Evolutionary conservation across 495 filamentous ascomycete genomes (phyloP).

Genomic region (Pyrenopolyporus hunteri): DNA sequence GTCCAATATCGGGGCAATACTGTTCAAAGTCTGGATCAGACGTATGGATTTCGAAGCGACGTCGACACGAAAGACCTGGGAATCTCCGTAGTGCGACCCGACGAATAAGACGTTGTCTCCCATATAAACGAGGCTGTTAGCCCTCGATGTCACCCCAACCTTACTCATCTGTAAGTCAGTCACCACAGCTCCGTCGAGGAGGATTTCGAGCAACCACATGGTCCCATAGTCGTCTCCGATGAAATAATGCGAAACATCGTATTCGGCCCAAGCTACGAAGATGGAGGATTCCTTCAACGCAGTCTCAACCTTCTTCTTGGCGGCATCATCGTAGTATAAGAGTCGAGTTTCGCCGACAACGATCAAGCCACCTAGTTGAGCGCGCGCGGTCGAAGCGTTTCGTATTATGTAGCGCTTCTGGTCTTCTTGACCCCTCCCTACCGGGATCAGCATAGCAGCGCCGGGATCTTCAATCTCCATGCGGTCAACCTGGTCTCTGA

Average conservation of each 20-base stretch:
- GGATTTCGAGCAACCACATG: slow-evolving; percentile 78
- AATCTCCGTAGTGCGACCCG: slow-evolving; percentile 91
- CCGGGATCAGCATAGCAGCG: slow-evolving; percentile 82
- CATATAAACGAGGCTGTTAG: slow-evolving; percentile 79
- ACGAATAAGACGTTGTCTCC: slow-evolving; percentile 78
- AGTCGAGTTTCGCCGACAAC: slow-evolving; percentile 86
- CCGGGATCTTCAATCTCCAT: slow-evolving; percentile 71
- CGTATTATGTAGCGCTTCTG: slow-evolving; percentile 59
- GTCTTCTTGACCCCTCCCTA: slow-evolving; percentile 61
- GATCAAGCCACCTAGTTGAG: slow-evolving; percentile 70
- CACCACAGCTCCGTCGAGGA: slow-evolving; percentile 64
- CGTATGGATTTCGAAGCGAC: slow-evolving; percentile 52
- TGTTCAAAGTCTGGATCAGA: slow-evolving; percentile 77
- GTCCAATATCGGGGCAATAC: slow-evolving; percentile 90
- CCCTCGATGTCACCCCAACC: slow-evolving; percentile 75
- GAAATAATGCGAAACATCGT: slow-evolving; percentile 80
- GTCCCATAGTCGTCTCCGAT: slow-evolving; percentile 89
- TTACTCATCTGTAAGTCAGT: slow-evolving; percentile 59
- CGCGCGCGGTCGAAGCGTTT: slow-evolving; percentile 53
- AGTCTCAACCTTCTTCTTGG: slow-evolving; percentile 63
- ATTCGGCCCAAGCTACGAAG: slow-evolving; percentile 86
- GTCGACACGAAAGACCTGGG: slow-evolving; percentile 74
- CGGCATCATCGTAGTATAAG: slow-evolving; percentile 78
- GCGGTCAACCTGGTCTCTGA: slow-evolving; percentile 55
- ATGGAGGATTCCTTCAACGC: slow-evolving; percentile 73